Percentiles rank a stretch among this genome's conserved stretches.
phyloP scores from a whole-genome alignment of 495 filamentous ascomycete species.

The Trichoderma virens region DNA sequence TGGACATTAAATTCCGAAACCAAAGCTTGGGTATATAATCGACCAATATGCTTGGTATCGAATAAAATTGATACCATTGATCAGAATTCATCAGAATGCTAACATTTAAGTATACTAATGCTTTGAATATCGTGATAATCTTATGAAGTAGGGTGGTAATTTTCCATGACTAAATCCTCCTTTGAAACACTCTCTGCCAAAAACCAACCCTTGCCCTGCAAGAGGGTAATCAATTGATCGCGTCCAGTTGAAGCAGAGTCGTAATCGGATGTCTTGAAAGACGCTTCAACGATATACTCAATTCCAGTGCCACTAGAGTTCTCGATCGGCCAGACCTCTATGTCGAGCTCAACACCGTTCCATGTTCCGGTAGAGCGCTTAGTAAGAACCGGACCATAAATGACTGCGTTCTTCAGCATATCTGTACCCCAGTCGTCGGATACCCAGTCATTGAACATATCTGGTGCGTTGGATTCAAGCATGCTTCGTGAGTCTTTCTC shows the following conservation, averaged over 20 bases:
- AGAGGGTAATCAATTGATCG: conserved; percentile 8
- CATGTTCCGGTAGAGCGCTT: conserved; percentile 20
- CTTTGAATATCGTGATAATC: no score
- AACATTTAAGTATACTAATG: no score
- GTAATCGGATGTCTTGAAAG: conserved; percentile 19
- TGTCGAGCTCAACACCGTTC: conserved; percentile 17
- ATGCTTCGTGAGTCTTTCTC: conserved; percentile 15
- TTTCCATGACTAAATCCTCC: conserved; percentile 19
- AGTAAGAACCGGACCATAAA: conserved; percentile 22
- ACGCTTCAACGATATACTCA: conserved; percentile 24
- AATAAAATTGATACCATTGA: no score
- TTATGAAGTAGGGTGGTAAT: conserved; percentile 10
- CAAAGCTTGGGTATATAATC: no score
- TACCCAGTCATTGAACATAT: conserved; percentile 21
- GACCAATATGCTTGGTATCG: no score
- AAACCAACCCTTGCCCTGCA: conserved; percentile 18
- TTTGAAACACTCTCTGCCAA: conserved; percentile 17
- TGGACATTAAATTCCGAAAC: no score
- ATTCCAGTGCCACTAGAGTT: conserved; percentile 10
- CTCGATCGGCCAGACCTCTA: conserved; percentile 25
- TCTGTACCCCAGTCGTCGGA: conserved; percentile 17
- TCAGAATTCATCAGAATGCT: no score
- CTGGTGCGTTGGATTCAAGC: conserved; percentile 21
- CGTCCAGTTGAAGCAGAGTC: conserved; percentile 9
- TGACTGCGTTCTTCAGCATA: conserved; percentile 11